A percentile compares a stretch with the other conserved stretches of the same genome.
These are phyloP conservation scores for Fusarium sp. DNA, from an alignment of 2,329 filamentous ascomycete genomes.

Conservation along the genomic window DNA sequence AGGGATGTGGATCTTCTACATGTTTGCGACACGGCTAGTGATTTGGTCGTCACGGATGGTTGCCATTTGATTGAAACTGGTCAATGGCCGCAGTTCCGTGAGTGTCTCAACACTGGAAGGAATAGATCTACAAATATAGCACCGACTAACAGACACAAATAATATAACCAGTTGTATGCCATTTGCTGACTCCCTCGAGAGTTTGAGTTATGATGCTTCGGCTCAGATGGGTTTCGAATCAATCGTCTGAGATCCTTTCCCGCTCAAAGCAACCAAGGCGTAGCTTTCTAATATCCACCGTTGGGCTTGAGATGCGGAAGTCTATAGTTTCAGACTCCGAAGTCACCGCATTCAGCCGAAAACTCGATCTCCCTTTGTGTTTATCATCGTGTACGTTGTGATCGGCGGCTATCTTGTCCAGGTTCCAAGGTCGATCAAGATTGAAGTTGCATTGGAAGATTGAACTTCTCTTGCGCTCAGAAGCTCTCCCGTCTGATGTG, in stretches of 20 bases:
- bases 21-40: neutral
- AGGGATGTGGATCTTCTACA: neutral
- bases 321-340: neutral
- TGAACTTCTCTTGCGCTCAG: neutral
- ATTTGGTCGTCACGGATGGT: too few species aligned
- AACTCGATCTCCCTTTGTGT: neutral
- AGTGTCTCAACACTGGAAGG: neutral
- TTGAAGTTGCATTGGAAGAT: constrained; percentile 9
- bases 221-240: too few species aligned
- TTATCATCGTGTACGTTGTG: neutral
- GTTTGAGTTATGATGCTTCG: neutral
- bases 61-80: too few species aligned
- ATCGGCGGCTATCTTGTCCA: neutral
- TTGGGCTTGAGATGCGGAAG: neutral
- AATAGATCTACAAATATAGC: neutral
- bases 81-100: too few species aligned
- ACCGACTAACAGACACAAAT: neutral
- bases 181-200: neutral
- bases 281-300: neutral
- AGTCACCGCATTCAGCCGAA: too few species aligned
- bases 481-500: fast-evolving
- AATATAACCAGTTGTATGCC: neutral
- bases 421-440: neutral
- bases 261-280: neutral
- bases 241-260: neutral